Evolutionary conservation across 2,329 filamentous ascomycete species (phyloP).

Genomic region (Dothidotthia symphoricarpi): DNA sequence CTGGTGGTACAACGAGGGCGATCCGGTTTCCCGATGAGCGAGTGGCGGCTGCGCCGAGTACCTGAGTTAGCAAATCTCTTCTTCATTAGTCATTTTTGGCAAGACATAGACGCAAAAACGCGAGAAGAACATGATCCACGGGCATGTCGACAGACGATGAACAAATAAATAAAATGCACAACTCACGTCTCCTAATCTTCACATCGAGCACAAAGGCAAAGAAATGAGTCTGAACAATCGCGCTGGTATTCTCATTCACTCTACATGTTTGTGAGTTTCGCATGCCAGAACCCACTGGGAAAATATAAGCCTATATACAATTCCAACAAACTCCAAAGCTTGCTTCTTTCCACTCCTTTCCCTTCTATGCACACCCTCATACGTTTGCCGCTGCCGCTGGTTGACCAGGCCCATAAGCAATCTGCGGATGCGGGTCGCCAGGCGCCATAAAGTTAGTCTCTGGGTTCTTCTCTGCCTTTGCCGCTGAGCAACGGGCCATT

Average conservation of each 20-base stretch:
- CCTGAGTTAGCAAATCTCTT: no score
- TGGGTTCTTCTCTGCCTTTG: constrained; percentile 66
- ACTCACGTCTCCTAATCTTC: no score
- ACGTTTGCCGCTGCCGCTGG: constrained; percentile 26
- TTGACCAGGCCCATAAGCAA: constrained; percentile 41
- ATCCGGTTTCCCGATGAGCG: no score
- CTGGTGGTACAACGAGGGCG: no score
- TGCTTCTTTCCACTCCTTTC: constrained; percentile 10
- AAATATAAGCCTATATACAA: constrained; percentile 36
- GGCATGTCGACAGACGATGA: no score
- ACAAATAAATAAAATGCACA: no score
- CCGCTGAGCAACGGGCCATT: constrained; percentile 95
- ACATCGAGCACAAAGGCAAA: no score
- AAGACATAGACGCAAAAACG: no score
- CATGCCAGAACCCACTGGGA: constrained; percentile 20
- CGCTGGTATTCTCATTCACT: constrained; percentile 27
- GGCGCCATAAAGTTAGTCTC: constrained; percentile 54
- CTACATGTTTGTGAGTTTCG: constrained; percentile 15
- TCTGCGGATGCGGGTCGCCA: constrained; percentile 45
- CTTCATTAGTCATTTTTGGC: no score
- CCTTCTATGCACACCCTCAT: constrained; percentile 15
- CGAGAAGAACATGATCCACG: no score
- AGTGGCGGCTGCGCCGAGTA: no score
- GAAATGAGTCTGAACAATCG: constrained; percentile 18
- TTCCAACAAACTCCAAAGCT: constrained; percentile 16